Conservation (phyloP, 352 stramenopile genomes). For the Phytophthora quininea region DNA sequence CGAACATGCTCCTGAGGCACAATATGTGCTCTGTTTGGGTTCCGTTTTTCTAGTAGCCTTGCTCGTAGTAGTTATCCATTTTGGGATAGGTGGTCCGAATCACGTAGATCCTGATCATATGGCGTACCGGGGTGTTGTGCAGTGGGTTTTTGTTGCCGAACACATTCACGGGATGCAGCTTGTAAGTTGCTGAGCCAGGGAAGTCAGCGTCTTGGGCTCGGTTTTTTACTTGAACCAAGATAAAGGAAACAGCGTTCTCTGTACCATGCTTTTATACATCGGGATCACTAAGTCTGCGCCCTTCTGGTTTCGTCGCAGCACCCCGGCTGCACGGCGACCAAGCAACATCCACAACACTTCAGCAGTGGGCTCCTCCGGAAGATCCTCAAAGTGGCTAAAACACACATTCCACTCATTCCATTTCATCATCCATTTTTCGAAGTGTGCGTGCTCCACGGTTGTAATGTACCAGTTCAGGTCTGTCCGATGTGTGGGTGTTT, state of each 20-base stretch:
- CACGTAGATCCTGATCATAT: no score
- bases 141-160: no score
- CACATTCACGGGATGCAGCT: no score
- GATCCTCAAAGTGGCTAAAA: conserved; percentile 36
- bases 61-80: no score
- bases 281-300: conserved; percentile 28
- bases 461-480: not conserved
- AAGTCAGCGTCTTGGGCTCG: no score
- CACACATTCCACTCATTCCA: conserved; percentile 26
- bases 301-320: conserved; percentile 16
- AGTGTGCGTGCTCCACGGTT: not conserved
- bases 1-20: no score
- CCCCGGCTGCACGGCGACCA: conserved; percentile 13
- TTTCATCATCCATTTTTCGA: conserved; percentile 4
- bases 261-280: conserved; percentile 6
- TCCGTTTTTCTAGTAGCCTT: no score
- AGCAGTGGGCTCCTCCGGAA: conserved; percentile 5
- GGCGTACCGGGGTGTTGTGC: no score
- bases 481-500: no score
- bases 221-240: conserved; percentile 17
- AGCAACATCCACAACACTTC: conserved; percentile 27
- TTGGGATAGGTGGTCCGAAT: no score
- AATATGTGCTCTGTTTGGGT: no score
- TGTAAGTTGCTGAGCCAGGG: no score
- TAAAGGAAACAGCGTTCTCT: conserved; percentile 16